These are phyloP conservation scores for Telopea speciosissima DNA, from an alignment of 177 flowering plant genomes.

Conservation along the genomic window DNA sequence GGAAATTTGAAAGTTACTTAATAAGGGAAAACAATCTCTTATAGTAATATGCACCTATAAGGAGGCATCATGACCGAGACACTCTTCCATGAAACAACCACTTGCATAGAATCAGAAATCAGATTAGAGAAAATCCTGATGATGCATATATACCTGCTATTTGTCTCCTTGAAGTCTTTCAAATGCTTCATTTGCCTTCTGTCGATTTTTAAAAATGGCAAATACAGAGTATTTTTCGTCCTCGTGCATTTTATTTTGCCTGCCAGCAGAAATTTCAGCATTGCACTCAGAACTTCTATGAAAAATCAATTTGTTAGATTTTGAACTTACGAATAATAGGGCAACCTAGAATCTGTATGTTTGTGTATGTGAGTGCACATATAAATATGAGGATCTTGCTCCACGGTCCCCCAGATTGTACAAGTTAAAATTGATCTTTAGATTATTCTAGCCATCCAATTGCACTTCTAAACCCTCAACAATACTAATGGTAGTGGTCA, in stretches of 20 bases:
- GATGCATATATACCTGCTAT: conserved; percentile 45
- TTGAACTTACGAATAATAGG: neutral
- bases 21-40: neutral
- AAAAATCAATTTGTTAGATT: neutral
- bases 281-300: neutral
- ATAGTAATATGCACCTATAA: neutral
- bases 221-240: conserved; percentile 36
- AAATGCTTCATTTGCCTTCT: conserved; percentile 53
- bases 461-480: too few species aligned
- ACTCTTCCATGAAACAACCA: neutral
- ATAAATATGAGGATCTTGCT: neutral
- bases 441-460: too few species aligned
- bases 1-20: neutral
- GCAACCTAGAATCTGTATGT: neutral
- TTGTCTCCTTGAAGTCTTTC: conserved; percentile 36
- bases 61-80: neutral
- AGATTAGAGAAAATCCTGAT: neutral
- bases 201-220: conserved; percentile 44
- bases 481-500: too few species aligned
- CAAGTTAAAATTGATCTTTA: too few species aligned
- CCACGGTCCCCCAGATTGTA: too few species aligned
- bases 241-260: conserved; percentile 34
- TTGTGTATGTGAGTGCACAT: neutral
- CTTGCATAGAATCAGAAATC: neutral
- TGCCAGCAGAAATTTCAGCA: conserved; percentile 29